Evolutionary conservation across 805 yeast species (phyloP), one percentile per base, ranked within the genome.

Genomic region (Saccharomycopsis fibuligera): DNA sequence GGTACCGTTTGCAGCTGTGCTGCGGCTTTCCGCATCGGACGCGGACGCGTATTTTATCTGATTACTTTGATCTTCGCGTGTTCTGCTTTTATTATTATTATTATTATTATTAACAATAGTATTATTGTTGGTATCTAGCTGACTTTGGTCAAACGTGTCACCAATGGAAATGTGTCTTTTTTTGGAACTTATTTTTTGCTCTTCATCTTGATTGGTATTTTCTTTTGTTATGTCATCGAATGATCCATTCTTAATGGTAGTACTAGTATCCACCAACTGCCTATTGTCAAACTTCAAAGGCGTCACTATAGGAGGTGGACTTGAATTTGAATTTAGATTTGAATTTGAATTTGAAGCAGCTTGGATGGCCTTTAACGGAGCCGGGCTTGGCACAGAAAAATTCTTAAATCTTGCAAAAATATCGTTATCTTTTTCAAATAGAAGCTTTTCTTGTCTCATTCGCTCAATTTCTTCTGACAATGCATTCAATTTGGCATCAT

Each of bases 351-450:
- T 24, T 22, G 35, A 21, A 31, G 30, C 21, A 29, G 16, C 44
- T 4, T 35, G 17, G 5, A 38, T 40, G 4, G 29, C 24, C 24
- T 45, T 30, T 14, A 19, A 12, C 8, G 35, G 19, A 31, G 27
- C n/a, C 14, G 5, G 17, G 16, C 3, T n/a, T 6, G 22, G 30
- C 14, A 37, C 19, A 21, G 14, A 16, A 27, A 25, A 42, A 31
- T 25, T 19, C n/a, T 41, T 27, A 30, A 51, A 51, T 41, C 41
- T 45, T 24, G 35, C 47, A 41, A 40, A 52, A n/a, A 52, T 40
- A 31, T 35, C 36, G 29, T 52, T 52, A 29, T 52, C 55, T 19
- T 49, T 45, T 39, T 52, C 55, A 30, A 52, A 52, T 17, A 31
- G 43, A 25, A 52, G 27, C 23, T 52, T 52, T 21, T 52, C 55